These are phyloP conservation scores for Grifola frondosa DNA, from an alignment of 1,284 basidiomycete genomes.

Conservation along the genomic window DNA sequence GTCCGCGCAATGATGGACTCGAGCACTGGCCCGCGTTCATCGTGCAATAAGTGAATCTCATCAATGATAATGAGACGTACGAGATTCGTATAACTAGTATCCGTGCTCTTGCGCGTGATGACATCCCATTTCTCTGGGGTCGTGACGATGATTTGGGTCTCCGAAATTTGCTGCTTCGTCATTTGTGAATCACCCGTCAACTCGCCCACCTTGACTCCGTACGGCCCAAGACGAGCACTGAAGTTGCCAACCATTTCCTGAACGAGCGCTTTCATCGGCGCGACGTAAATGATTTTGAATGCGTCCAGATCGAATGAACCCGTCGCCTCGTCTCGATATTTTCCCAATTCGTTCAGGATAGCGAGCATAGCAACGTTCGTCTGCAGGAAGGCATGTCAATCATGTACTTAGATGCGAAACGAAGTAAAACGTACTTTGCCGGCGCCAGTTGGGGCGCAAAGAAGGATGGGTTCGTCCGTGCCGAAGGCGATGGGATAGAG, in stretches of 20 bases:
- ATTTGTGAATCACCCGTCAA: slow-evolving; percentile 97
- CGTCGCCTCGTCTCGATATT: slow-evolving; percentile 81
- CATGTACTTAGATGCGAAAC: slow-evolving; percentile 7
- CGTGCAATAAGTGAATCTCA: slow-evolving; percentile 97
- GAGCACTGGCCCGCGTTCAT: slow-evolving; percentile 97
- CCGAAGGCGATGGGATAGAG: slow-evolving; percentile 93
- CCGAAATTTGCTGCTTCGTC: slow-evolving; percentile 96
- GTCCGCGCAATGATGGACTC: slow-evolving; percentile 92
- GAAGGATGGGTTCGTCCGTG: slow-evolving; percentile 90
- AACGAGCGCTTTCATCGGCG: slow-evolving; percentile 98
- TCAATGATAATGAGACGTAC: slow-evolving; percentile 97
- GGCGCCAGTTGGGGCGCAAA: slow-evolving; percentile 98
- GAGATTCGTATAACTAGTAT: slow-evolving; percentile 96
- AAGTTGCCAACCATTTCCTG: slow-evolving; percentile 98
- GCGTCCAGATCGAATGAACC: slow-evolving; percentile 86
- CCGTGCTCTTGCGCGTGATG: slow-evolving; percentile 96
- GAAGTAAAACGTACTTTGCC: slow-evolving; percentile 73
- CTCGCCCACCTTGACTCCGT: slow-evolving; percentile 90
- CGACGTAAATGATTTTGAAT: slow-evolving; percentile 98
- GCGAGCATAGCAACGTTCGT: slow-evolving; percentile 98
- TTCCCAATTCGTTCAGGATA: slow-evolving; percentile 84
- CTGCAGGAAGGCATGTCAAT: slow-evolving; percentile 39
- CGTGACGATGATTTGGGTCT: slow-evolving; percentile 98
- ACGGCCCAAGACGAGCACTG: slow-evolving; percentile 75
- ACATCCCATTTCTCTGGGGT: slow-evolving; percentile 99